A percentile compares a stretch with the other conserved stretches of the same genome.
phyloP scores from a whole-genome alignment of 139 green algal species.

The Microglena sp. region DNA sequence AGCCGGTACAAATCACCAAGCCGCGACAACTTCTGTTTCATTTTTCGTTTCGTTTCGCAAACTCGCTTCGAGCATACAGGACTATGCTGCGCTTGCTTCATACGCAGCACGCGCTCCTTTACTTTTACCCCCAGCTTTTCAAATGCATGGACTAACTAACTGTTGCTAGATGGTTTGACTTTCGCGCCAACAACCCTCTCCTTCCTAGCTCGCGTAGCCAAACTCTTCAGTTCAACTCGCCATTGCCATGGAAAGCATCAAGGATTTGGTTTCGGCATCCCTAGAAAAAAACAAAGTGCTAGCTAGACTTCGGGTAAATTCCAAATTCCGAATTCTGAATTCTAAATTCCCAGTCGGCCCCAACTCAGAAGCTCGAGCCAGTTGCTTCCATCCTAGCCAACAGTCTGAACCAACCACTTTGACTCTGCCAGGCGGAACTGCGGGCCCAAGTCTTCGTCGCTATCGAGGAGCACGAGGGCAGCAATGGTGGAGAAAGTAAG shows the following conservation, averaged over 20 bases:
- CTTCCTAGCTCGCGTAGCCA: too few species aligned
- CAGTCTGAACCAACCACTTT: background rate
- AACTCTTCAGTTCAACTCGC: background rate
- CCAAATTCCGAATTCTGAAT: background rate
- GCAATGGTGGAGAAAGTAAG: slow-evolving; percentile 15
- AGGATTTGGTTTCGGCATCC: slow-evolving; percentile 9
- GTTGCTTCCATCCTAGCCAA: background rate
- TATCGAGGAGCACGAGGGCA: slow-evolving; percentile 30
- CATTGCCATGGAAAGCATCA: slow-evolving; percentile 15
- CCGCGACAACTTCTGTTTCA: background rate
- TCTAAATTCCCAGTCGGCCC: slow-evolving; percentile 28
- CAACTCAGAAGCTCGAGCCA: background rate
- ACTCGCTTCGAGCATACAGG: background rate
- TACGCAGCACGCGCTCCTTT: background rate
- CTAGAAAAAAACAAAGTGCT: slow-evolving; percentile 14
- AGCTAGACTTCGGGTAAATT: slow-evolving; percentile 4
- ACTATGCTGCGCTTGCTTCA: background rate
- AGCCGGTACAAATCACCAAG: too few species aligned
- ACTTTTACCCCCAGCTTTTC: background rate
- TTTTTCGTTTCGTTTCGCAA: background rate
- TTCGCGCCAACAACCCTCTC: too few species aligned
- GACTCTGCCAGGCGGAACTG: slow-evolving; percentile 24
- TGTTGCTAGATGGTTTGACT: too few species aligned
- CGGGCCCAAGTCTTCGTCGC: slow-evolving; percentile 36
- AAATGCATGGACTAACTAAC: background rate